Evolutionary conservation across 805 yeast genomes (phyloP), one percentile per base, ranked within the genome.

Genomic region (Lachancea waltii): DNA sequence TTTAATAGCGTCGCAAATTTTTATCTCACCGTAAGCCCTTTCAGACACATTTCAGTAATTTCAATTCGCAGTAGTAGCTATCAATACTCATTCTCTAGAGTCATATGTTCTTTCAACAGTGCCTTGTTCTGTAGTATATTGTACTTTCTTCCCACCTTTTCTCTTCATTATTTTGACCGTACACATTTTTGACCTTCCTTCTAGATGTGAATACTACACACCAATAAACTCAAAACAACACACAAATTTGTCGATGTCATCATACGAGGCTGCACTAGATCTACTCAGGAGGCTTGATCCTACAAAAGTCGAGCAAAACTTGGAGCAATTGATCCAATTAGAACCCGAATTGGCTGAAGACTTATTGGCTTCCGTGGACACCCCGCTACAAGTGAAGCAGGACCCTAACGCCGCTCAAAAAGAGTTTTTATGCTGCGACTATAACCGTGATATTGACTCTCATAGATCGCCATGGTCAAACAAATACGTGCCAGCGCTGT

Each of bases 391-490:
- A 7, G 42, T 57, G 9, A 44, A 47, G 19, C 48, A 43, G 19
- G 64, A 59, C 36, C 47, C 63, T 5, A 63, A 66, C 27, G 65
- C 75, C 30, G 43, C 56, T 1, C 47, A 54, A 20, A 82, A 82
- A 61, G 73, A 72, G 42, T 90, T 70, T 57, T 70, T 90, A 41
- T 75, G 89, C 36, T 90, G 97, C 63, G 98, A 90, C 60, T 90
- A 90, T 60, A 90, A 90, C 62, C 73, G 98, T 49, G 98, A 90
- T 56, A 89, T 95, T 6, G 97, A 90, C 62, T 79, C 89, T 15
- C 84, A 73, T 63, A 72, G 97, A 50, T 84, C 95, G 0, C 98
- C 97, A 5, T 87, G 90, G 86, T 72, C 85, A 15, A 86, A 86
- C 56, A 69, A 70, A 44, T 90, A 84, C 62, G 53, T 46, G 34